phyloP scores from a whole-genome alignment of 345 rosid genomes.

The Dovyalis caffra region DNA sequence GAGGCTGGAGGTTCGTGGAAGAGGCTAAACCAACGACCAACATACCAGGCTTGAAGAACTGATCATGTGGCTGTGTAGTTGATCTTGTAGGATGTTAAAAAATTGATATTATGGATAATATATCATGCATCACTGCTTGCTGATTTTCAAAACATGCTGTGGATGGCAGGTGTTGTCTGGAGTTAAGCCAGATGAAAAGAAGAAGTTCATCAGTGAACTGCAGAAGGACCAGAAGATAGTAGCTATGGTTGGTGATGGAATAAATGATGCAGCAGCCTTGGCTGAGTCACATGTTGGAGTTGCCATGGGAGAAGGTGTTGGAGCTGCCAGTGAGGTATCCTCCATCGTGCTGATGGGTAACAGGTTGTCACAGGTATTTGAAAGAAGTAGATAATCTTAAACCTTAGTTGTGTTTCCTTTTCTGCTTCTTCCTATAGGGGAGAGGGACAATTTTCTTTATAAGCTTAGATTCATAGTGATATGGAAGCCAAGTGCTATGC shows the following conservation, averaged over 20 bases:
- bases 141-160: not conserved
- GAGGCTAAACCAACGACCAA: not conserved
- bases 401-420: not conserved
- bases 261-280: constrained; percentile 96
- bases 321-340: constrained; percentile 96
- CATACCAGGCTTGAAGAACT: not conserved
- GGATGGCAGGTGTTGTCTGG: constrained; percentile 68
- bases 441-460: too few species aligned
- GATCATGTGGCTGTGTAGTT: not conserved
- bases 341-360: constrained; percentile 90
- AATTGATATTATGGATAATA: not conserved
- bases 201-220: constrained; percentile 64
- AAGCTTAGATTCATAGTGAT: not conserved
- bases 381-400: not conserved
- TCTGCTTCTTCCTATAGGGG: not conserved
- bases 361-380: constrained; percentile 76
- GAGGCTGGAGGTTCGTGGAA: not conserved
- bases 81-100: not conserved
- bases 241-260: constrained; percentile 98
- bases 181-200: constrained; percentile 83
- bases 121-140: not conserved
- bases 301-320: constrained; percentile 94
- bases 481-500: not conserved
- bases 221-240: constrained; percentile 69
- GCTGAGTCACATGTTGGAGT: constrained; percentile 89